Evolutionary conservation across 345 rosid genomes (phyloP).

Genomic region (sweet orange (Citrus sinensis)): DNA sequence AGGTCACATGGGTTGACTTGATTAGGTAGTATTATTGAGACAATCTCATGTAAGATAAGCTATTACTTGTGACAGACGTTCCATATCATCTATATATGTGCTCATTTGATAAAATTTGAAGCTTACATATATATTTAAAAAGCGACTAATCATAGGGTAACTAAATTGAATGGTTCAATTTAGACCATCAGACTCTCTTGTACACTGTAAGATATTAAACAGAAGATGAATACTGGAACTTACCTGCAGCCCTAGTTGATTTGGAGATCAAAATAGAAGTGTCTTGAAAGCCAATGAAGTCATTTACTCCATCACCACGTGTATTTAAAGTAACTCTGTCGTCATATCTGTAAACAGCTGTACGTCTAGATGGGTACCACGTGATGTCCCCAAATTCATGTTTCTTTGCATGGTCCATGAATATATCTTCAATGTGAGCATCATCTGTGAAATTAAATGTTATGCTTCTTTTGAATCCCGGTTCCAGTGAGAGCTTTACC

Average conservation of each 20-base stretch:
- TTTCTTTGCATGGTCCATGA: conserved; percentile 56
- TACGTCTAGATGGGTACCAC: conserved; percentile 78
- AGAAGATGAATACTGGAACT: background rate
- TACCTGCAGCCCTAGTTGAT: conserved; percentile 62
- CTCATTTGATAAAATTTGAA: too few relatives aligned
- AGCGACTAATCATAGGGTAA: too few relatives aligned
- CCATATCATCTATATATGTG: too few relatives aligned
- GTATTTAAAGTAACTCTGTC: conserved; percentile 44
- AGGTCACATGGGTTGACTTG: too few relatives aligned
- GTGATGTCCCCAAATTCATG: conserved; percentile 78
- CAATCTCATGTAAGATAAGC: too few relatives aligned
- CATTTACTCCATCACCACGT: conserved; percentile 60
- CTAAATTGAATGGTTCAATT: too few relatives aligned
- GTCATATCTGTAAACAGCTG: conserved; percentile 77
- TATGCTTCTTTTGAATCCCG: conserved; percentile 73
- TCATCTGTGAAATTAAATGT: conserved; percentile 70
- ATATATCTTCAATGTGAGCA: conserved; percentile 43
- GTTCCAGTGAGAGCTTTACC: conserved; percentile 67
- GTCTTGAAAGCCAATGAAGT: conserved; percentile 72
- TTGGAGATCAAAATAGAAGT: conserved; percentile 54
- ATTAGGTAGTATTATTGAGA: too few relatives aligned
- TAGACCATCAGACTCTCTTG: too few relatives aligned
- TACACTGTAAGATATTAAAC: background rate
- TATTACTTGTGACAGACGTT: too few relatives aligned
- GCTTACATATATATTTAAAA: too few relatives aligned